Evolutionary conservation across 192 early-diverging fungal species (phyloP).

Genomic region (Glomus cerebriforme): DNA sequence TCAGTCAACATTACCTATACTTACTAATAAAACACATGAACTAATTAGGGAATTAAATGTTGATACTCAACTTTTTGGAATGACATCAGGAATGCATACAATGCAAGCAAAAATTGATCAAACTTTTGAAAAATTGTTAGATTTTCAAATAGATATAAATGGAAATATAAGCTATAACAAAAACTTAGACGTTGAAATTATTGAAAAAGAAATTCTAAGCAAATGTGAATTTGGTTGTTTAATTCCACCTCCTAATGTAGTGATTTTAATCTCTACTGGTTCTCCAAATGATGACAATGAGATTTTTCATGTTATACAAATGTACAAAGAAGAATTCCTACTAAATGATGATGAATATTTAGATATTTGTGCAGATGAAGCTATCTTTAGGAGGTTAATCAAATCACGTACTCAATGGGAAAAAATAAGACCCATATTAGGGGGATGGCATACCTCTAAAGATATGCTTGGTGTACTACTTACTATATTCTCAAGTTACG

Average conservation of each 20-base stretch:
- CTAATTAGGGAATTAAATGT: not conserved
- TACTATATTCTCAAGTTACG: conserved; percentile 13
- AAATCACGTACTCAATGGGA: not conserved
- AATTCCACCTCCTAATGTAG: not conserved
- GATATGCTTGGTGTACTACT: conserved; percentile 5
- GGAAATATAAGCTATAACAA: not conserved
- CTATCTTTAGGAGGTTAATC: not conserved
- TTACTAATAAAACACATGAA: not conserved
- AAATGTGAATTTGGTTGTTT: not conserved
- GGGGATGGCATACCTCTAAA: not conserved
- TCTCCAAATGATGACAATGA: not conserved
- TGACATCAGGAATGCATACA: not conserved
- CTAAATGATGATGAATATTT: not conserved
- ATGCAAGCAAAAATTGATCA: too few species aligned
- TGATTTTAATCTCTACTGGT: not conserved
- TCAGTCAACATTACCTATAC: not conserved
- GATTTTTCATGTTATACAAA: not conserved
- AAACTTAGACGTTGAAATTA: not conserved
- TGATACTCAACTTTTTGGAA: not conserved
- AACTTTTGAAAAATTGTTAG: too few species aligned
- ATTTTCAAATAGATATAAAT: not conserved
- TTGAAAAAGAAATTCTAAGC: not conserved
- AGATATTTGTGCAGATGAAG: not conserved
- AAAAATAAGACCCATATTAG: not conserved
- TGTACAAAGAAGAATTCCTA: not conserved